Evolutionary conservation across 257 asterid species (phyloP).

Genomic region (Oldenlandia corymbosa): DNA sequence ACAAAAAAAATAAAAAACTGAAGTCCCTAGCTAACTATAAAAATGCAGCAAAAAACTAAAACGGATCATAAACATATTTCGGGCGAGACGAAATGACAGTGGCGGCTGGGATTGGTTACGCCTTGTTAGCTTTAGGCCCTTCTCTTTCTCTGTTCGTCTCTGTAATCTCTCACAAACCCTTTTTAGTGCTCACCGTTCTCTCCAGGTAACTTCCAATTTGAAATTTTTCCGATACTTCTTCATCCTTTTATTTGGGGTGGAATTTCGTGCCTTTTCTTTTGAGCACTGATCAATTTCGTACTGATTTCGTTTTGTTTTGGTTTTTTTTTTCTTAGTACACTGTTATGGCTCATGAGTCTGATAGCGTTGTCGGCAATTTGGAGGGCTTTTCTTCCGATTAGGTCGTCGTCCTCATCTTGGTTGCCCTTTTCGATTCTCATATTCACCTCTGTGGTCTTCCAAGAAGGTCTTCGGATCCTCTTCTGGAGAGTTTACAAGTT

Average conservation of each 20-base stretch:
- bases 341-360: conserved; percentile 86
- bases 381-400: conserved; percentile 85
- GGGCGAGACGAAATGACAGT: conserved; percentile 59
- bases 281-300: conserved; percentile 11
- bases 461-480: conserved; percentile 71
- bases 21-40: too few relatives aligned
- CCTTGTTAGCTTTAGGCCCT: conserved; percentile 72
- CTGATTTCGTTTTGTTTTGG: too few relatives aligned
- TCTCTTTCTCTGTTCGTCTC: conserved; percentile 74
- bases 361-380: conserved; percentile 73
- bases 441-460: conserved; percentile 66
- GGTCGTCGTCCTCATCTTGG: conserved; percentile 33
- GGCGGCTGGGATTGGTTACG: conserved; percentile 85
- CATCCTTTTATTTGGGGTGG: neutral
- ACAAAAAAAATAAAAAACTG: too few relatives aligned
- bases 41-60: neutral
- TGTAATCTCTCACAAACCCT: conserved; percentile 77
- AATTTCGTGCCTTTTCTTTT: neutral
- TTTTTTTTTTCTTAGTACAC: conserved; percentile 44
- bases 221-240: neutral
- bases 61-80: neutral
- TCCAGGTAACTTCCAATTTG: conserved; percentile 47
- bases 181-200: conserved; percentile 73
- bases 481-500: conserved; percentile 78
- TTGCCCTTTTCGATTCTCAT: conserved; percentile 63